Conservation (phyloP, 176 grass and related monocot genomes). For the Areca catechu region DNA sequence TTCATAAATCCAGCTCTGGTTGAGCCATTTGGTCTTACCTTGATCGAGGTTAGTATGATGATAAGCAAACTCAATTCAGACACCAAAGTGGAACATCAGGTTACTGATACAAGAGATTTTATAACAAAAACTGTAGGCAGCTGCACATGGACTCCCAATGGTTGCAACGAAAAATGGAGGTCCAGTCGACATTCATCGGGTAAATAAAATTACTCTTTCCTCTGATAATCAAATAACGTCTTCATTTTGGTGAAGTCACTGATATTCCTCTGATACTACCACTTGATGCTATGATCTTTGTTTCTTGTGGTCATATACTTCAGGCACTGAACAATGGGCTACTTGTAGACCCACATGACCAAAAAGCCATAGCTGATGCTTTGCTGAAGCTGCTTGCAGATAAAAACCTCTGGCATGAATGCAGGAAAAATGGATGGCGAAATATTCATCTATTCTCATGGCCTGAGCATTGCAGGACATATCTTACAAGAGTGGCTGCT, state of each 20-base stretch:
- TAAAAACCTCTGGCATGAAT: conserved; percentile 58
- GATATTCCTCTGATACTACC: too few relatives aligned
- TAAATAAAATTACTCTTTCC: neutral
- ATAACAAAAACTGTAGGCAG: neutral
- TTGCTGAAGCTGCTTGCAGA: conserved; percentile 75
- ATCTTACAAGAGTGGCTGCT: conserved; percentile 40
- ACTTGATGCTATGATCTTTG: too few relatives aligned
- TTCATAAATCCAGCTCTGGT: conserved; percentile 21
- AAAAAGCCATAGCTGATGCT: conserved; percentile 67
- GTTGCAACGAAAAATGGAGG: conserved; percentile 22
- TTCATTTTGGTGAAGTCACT: too few relatives aligned
- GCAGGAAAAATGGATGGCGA: conserved; percentile 57
- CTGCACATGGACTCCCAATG: conserved; percentile 15
- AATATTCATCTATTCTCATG: conserved; percentile 81
- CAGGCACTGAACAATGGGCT: conserved; percentile 82
- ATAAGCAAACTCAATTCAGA: too few relatives aligned
- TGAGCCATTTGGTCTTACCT: conserved; percentile 21
- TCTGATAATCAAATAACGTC: too few relatives aligned
- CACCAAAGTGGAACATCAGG: too few relatives aligned
- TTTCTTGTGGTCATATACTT: conserved; percentile 2
- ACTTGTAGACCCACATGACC: conserved; percentile 78
- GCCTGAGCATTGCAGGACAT: conserved; percentile 85
- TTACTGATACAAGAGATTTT: too few relatives aligned
- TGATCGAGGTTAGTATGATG: conserved; percentile 16
- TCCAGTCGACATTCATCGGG: conserved; percentile 17